These are phyloP conservation scores for Aspergillus baeticus DNA, from an alignment of 495 filamentous ascomycete species.

Conservation along the genomic window DNA sequence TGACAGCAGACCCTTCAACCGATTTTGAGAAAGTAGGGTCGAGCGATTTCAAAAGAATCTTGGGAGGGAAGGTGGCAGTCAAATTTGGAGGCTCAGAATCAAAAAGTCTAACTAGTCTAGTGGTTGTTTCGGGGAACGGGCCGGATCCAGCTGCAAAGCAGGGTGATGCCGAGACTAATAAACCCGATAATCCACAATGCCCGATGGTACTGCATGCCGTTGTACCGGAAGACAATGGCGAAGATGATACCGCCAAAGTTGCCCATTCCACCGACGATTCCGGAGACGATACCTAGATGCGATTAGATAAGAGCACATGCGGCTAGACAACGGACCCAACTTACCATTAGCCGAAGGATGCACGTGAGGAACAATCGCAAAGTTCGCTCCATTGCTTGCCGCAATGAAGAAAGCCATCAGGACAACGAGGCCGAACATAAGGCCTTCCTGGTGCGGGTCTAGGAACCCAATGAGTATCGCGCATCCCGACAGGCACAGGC, in stretches of 20 bases:
- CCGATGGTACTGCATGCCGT: conserved; percentile 61
- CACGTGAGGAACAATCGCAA: conserved; percentile 81
- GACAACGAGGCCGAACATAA: conserved; percentile 76
- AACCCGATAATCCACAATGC: conserved; percentile 80
- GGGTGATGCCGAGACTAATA: conserved; percentile 65
- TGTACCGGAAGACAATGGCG: conserved; percentile 81
- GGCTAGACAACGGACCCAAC: no score
- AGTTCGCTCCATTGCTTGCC: conserved; percentile 83
- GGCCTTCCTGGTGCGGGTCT: conserved; percentile 56
- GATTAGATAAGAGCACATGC: conserved; percentile 15
- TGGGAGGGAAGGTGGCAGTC: no score
- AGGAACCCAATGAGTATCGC: conserved; percentile 68
- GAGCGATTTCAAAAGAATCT: no score
- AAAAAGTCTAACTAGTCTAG: background rate
- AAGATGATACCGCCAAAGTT: conserved; percentile 88
- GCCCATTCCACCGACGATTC: conserved; percentile 73
- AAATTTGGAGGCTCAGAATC: no score
- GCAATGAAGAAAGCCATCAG: conserved; percentile 79
- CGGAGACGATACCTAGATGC: conserved; percentile 63
- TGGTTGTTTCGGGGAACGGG: conserved; percentile 51
- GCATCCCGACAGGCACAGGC: conserved; percentile 62
- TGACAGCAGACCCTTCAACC: no score
- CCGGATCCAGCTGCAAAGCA: conserved; percentile 67
- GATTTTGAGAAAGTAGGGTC: no score
- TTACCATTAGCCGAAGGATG: conserved; percentile 71